Evolutionary conservation across 2,329 filamentous ascomycete genomes (phyloP).

Genomic region (Geosmithia putterillii): DNA sequence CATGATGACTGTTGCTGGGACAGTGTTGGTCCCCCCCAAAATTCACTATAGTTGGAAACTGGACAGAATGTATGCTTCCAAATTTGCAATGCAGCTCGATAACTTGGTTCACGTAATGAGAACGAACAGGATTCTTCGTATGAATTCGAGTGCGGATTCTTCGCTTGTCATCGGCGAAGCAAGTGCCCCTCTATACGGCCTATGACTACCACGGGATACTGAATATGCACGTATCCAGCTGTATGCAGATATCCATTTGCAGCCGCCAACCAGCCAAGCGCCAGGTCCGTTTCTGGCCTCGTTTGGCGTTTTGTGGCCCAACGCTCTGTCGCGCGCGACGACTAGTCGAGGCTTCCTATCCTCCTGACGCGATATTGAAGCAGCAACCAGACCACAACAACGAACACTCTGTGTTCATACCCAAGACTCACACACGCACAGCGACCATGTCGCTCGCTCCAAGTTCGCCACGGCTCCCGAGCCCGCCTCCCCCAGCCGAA

Average conservation of each 20-base stretch:
- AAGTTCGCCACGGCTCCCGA: constrained; percentile 84
- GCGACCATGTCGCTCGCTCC: constrained; percentile 46
- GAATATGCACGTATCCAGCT: not conserved
- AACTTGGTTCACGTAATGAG: too few relatives aligned
- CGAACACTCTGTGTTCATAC: not conserved
- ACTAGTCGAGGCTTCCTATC: not conserved
- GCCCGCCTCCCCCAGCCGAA: constrained; percentile 87
- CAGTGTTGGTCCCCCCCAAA: too few relatives aligned
- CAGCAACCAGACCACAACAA: not conserved
- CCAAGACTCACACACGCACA: not conserved
- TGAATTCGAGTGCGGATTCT: not conserved
- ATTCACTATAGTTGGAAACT: too few relatives aligned
- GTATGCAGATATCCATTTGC: not conserved
- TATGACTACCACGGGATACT: not conserved
- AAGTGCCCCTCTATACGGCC: not conserved
- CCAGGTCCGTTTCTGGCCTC: not conserved
- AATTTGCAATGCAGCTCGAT: too few relatives aligned
- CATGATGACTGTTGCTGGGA: constrained; percentile 28
- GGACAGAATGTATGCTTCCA: too few relatives aligned
- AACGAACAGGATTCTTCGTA: too few relatives aligned
- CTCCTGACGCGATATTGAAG: not conserved
- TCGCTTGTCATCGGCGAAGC: too few relatives aligned
- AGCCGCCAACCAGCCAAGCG: constrained; percentile 3
- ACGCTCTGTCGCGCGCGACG: not conserved
- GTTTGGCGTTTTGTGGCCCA: not conserved